Conservation (phyloP, 805 yeast species). For the Kluyveromyces aestuarii region DNA sequence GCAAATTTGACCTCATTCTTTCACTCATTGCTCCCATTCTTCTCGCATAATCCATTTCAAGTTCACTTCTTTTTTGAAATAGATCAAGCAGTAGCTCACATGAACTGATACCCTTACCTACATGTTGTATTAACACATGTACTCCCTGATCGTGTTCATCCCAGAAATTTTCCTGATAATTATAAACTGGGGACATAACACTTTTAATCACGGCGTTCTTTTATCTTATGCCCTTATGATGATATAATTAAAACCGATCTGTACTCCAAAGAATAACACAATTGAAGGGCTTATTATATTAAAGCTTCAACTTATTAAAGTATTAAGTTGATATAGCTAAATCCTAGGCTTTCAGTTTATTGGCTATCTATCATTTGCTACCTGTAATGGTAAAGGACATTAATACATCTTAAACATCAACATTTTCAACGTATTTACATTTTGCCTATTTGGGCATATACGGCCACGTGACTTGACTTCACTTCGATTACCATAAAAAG, state of each 20-base stretch:
- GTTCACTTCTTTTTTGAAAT: slow-evolving; percentile 23
- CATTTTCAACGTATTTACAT: not conserved
- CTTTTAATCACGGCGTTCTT: not conserved
- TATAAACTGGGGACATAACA: slow-evolving; percentile 12
- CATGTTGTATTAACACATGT: slow-evolving; percentile 20
- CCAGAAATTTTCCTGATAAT: slow-evolving; percentile 27
- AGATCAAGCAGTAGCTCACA: slow-evolving; percentile 18
- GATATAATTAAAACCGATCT: not conserved
- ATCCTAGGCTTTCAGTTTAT: not conserved
- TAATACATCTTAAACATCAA: not conserved
- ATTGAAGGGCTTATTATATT: too few species aligned
- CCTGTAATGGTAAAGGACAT: not conserved
- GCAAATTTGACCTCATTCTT: slow-evolving; percentile 17
- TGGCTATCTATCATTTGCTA: not conserved
- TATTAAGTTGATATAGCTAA: too few species aligned
- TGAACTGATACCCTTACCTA: slow-evolving; percentile 21
- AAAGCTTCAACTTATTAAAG: too few species aligned
- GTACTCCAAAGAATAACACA: too few species aligned
- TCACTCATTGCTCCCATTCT: slow-evolving; percentile 25
- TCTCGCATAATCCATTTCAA: slow-evolving; percentile 27
- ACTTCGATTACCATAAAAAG: too few species aligned
- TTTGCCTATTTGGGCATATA: not conserved
- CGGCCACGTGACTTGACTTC: not conserved
- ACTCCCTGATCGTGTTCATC: slow-evolving; percentile 28
- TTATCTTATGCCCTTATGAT: too few species aligned